phyloP scores from a whole-genome alignment of 1,139 yeast genomes.

The Saccharomyces pastorianus region DNA sequence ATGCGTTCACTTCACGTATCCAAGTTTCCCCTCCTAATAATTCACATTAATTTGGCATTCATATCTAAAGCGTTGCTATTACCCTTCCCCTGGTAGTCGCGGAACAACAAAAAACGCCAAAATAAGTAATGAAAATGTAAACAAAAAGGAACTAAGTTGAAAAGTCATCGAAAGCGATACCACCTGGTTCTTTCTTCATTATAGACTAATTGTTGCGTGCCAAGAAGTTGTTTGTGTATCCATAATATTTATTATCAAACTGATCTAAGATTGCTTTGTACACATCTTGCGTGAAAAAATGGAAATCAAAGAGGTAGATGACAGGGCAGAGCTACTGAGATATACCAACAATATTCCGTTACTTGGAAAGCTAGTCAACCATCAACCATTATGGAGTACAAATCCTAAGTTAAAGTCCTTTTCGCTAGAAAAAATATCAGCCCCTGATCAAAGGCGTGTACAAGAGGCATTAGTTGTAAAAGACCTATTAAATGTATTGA shows the following conservation, averaged over 20 bases:
- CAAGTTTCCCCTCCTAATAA: not conserved
- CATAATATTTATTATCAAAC: not conserved
- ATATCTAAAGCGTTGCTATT: not conserved
- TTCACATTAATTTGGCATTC: not conserved
- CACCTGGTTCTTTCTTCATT: not conserved
- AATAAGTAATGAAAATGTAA: not conserved
- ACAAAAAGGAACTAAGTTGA: not conserved
- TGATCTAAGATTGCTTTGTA: not conserved
- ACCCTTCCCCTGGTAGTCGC: not conserved
- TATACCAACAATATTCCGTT: constrained; percentile 6
- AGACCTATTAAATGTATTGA: constrained; percentile 59
- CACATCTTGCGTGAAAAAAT: constrained; percentile 6
- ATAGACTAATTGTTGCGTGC: not conserved
- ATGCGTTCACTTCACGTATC: not conserved
- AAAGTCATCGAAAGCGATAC: not conserved
- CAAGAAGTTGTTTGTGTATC: not conserved
- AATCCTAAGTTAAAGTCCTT: constrained; percentile 35
- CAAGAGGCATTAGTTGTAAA: constrained; percentile 69
- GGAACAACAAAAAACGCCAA: constrained; percentile 1
- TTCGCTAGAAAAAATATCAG: constrained; percentile 31
- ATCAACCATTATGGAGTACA: constrained; percentile 30
- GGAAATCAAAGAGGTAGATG: constrained; percentile 19
- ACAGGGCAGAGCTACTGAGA: constrained; percentile 12
- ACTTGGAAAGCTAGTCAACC: constrained; percentile 26
- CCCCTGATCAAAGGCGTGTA: constrained; percentile 35